These are phyloP conservation scores for Cynara cardunculus DNA, from an alignment of 129 eudicot genomes.

Conservation along the genomic window DNA sequence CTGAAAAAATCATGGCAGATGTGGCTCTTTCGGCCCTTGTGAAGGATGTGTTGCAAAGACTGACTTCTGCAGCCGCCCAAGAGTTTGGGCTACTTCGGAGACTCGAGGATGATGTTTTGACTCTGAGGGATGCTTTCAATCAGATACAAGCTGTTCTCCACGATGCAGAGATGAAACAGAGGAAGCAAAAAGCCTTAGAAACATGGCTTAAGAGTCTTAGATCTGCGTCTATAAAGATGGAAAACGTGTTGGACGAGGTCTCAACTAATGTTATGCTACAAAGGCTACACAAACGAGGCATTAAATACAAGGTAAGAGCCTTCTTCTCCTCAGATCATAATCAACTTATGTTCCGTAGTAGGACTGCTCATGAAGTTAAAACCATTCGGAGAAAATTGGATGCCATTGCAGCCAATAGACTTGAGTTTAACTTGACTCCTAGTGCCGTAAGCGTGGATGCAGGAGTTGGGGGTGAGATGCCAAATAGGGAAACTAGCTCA, in stretches of 20 bases:
- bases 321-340: constrained; percentile 1
- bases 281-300: neutral
- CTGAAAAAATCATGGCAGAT: constrained; percentile 12
- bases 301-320: neutral
- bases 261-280: neutral
- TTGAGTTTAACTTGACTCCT: neutral
- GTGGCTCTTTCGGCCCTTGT: neutral
- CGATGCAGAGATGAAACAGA: constrained; percentile 9
- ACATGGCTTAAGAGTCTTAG: constrained; percentile 15
- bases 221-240: constrained; percentile 7
- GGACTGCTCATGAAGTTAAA: constrained; percentile 12
- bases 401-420: neutral
- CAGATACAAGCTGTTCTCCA: constrained; percentile 13
- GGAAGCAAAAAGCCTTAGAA: neutral
- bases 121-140: neutral
- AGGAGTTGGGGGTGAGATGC: neutral
- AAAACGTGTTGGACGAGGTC: constrained; percentile 3
- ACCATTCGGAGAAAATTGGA: neutral
- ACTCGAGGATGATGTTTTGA: neutral
- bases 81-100: neutral
- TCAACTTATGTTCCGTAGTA: neutral
- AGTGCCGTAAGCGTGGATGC: neutral
- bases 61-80: neutral
- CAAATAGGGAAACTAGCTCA: neutral
- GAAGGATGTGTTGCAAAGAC: constrained; percentile 1